A percentile compares a stretch with the other conserved stretches of the same genome.
These are phyloP conservation scores for Scheffersomyces titani DNA, from an alignment of 1,139 yeast species.

Conservation along the genomic window DNA sequence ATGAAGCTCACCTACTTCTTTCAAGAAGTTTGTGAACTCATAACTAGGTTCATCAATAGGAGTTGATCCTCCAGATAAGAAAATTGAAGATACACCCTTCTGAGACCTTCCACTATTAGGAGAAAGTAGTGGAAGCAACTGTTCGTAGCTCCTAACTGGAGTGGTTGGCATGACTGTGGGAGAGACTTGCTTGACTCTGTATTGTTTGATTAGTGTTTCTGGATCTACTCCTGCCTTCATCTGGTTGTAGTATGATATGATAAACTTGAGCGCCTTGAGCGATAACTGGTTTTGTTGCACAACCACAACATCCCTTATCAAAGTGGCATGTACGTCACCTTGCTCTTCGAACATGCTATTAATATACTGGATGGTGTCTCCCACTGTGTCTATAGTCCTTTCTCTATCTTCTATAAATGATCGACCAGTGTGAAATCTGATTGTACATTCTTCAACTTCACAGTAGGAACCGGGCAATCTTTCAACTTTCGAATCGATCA, in stretches of 20 bases:
- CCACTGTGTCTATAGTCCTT: slow-evolving; percentile 67
- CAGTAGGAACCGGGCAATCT: slow-evolving; percentile 78
- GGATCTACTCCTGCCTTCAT: slow-evolving; percentile 14
- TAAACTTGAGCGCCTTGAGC: slow-evolving; percentile 53
- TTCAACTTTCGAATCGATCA: slow-evolving; percentile 69
- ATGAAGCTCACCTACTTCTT: slow-evolving; percentile 32
- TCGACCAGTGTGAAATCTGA: slow-evolving; percentile 71
- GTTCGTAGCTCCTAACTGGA: slow-evolving; percentile 5
- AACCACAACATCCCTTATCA: slow-evolving; percentile 68
- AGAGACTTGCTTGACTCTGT: slow-evolving; percentile 19
- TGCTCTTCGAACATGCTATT: slow-evolving; percentile 64
- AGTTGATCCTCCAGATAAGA: slow-evolving; percentile 70
- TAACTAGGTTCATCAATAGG: slow-evolving; percentile 71
- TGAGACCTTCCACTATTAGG: background rate
- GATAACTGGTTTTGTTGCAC: slow-evolving; percentile 61
- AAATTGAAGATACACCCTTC: slow-evolving; percentile 34
- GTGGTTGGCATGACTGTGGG: slow-evolving; percentile 14
- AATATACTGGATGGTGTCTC: slow-evolving; percentile 83
- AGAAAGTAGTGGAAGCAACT: background rate
- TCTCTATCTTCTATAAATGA: slow-evolving; percentile 62
- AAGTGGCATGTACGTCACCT: slow-evolving; percentile 73
- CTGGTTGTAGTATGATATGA: slow-evolving; percentile 34
- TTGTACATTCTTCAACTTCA: slow-evolving; percentile 72
- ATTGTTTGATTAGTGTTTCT: slow-evolving; percentile 23
- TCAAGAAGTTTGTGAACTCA: slow-evolving; percentile 55